Evolutionary conservation across 352 stramenopile genomes (phyloP).

Genomic region (Pythium brachiatum): DNA sequence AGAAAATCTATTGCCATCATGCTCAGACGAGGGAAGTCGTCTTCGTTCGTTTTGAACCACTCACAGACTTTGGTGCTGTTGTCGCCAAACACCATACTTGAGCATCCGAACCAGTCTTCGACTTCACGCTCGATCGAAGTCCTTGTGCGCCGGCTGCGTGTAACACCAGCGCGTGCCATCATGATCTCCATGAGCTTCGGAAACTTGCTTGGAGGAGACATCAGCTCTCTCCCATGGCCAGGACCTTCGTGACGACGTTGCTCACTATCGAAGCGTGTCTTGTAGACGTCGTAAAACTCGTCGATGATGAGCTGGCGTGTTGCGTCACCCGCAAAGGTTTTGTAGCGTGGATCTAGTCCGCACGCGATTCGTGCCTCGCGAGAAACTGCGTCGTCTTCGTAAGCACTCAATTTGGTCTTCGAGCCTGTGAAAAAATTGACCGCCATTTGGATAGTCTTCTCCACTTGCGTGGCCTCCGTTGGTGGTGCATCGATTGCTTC

Average conservation of each 20-base stretch:
- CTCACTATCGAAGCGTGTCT: not conserved
- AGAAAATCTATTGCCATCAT: constrained; percentile 2
- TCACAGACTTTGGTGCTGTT: too few species aligned
- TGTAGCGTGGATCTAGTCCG: not conserved
- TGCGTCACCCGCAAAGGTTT: not conserved
- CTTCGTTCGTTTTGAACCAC: not conserved
- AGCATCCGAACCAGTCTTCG: not conserved
- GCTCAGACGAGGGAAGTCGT: not conserved
- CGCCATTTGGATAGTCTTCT: too few species aligned
- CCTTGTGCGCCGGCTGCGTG: not conserved
- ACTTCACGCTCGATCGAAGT: not conserved
- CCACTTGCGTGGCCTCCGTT: too few species aligned
- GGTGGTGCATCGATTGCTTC: too few species aligned
- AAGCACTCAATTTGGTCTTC: not conserved
- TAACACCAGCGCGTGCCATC: not conserved
- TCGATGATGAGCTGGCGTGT: not conserved
- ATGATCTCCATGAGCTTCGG: not conserved
- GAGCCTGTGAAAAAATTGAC: not conserved
- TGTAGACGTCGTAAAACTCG: not conserved
- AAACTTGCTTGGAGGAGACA: not conserved
- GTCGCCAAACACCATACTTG: too few species aligned
- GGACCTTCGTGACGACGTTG: not conserved
- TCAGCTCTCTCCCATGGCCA: not conserved
- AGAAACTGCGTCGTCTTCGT: not conserved
- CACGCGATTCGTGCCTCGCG: not conserved